Evolutionary conservation across 2,329 filamentous ascomycete species (phyloP).

Genomic region (Tolypocladium tundrense): DNA sequence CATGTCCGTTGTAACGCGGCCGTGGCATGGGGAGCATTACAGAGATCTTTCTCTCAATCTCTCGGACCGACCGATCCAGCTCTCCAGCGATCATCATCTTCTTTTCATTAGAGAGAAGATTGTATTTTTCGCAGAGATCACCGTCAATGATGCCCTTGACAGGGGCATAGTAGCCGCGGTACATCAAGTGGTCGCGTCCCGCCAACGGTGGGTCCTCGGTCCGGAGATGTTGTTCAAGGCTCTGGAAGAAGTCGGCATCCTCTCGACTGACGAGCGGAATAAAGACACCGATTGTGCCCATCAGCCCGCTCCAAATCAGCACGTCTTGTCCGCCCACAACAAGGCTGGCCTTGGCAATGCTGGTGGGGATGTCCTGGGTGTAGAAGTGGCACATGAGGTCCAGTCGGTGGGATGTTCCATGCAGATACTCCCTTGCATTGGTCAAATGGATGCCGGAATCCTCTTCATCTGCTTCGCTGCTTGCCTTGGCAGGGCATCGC

Average conservation of each 20-base stretch:
- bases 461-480: constrained; percentile 84
- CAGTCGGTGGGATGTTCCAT: constrained; percentile 77
- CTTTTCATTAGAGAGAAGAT: constrained; percentile 73
- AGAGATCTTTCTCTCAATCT: constrained; percentile 94
- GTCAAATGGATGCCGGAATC: constrained; percentile 83
- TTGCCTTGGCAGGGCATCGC: constrained; percentile 75
- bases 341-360: constrained; percentile 78
- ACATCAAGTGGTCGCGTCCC: constrained; percentile 91
- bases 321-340: constrained; percentile 88
- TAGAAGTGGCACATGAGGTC: constrained; percentile 83
- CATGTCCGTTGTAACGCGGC: background rate
- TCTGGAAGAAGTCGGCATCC: constrained; percentile 97
- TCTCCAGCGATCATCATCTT: constrained; percentile 94
- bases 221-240: constrained; percentile 77
- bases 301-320: constrained; percentile 85
- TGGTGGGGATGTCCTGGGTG: constrained; percentile 84
- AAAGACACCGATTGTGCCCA: constrained; percentile 87
- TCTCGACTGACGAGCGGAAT: constrained; percentile 87
- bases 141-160: constrained; percentile 96
- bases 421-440: constrained; percentile 81
- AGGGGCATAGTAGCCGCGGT: constrained; percentile 88
- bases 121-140: constrained; percentile 88
- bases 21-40: constrained; percentile 17
- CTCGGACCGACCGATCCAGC: constrained; percentile 77
- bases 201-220: constrained; percentile 79